A percentile compares a stretch with the other conserved stretches of the same genome.
Evolutionary conservation across 2,329 filamentous ascomycete species (phyloP).

Genomic region (Penicillium sp.): DNA sequence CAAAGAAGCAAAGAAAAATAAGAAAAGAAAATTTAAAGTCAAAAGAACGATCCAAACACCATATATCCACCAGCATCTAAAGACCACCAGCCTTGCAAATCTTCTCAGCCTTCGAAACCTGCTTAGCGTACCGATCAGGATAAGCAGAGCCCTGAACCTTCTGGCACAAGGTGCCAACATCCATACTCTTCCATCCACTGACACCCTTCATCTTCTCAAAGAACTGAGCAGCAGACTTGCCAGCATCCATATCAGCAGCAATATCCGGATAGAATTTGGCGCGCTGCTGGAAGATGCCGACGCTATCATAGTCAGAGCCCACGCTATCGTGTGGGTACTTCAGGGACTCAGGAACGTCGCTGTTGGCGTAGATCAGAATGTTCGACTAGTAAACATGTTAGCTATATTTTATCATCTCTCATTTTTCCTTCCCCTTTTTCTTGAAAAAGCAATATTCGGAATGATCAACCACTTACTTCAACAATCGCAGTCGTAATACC

Average conservation of each 20-base stretch:
- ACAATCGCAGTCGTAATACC: constrained; percentile 27
- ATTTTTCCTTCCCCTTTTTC: no score
- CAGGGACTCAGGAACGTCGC: constrained; percentile 21
- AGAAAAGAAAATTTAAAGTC: not conserved
- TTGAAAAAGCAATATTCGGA: not conserved
- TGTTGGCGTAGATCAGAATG: constrained; percentile 25
- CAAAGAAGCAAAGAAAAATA: not conserved
- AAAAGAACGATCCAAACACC: not conserved
- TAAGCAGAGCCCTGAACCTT: constrained; percentile 28
- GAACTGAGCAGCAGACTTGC: constrained; percentile 24
- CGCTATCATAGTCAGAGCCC: constrained; percentile 27
- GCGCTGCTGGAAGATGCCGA: constrained; percentile 32
- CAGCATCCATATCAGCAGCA: constrained; percentile 26
- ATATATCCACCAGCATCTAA: not conserved
- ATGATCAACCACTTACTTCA: constrained; percentile 20
- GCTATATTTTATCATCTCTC: not conserved
- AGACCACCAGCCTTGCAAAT: constrained; percentile 21
- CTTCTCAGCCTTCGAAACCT: constrained; percentile 15
- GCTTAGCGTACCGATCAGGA: constrained; percentile 16
- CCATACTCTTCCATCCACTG: constrained; percentile 26
- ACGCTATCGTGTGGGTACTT: constrained; percentile 25
- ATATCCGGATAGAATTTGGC: constrained; percentile 24
- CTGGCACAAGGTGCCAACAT: constrained; percentile 26
- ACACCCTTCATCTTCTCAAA: constrained; percentile 23
- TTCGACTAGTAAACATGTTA: constrained; percentile 14